Evolutionary conservation across 2,329 filamentous ascomycete species (phyloP).

Genomic region (Penicillium expansum): DNA sequence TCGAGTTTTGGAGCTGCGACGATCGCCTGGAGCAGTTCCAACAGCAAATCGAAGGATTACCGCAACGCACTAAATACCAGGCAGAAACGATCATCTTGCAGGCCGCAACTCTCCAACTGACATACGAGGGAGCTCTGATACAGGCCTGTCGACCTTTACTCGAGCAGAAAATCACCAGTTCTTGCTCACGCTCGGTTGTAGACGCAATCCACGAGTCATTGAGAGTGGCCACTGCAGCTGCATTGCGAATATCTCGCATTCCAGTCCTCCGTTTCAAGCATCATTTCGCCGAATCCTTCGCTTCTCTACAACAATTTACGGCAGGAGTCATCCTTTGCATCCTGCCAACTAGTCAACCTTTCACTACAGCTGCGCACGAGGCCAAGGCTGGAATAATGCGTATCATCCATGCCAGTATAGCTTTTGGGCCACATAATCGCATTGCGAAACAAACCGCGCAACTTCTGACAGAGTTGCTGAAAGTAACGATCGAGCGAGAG

Average conservation of each 20-base stretch:
- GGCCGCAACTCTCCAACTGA: constrained; percentile 22
- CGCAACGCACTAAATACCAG: neutral
- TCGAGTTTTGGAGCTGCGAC: constrained; percentile 5
- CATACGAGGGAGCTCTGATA: constrained; percentile 27
- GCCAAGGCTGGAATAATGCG: constrained; percentile 31
- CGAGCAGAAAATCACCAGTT: constrained; percentile 14
- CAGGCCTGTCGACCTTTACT: constrained; percentile 25
- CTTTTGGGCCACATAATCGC: constrained; percentile 22
- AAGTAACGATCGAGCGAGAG: constrained; percentile 24
- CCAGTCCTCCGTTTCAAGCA: constrained; percentile 27
- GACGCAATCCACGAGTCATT: constrained; percentile 12
- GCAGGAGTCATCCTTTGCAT: constrained; percentile 31
- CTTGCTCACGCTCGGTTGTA: constrained; percentile 4
- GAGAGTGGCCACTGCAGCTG: constrained; percentile 24
- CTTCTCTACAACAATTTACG: constrained; percentile 21
- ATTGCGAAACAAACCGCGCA: constrained; percentile 29
- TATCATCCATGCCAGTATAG: constrained; percentile 28
- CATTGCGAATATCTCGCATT: constrained; percentile 30
- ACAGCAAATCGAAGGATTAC: neutral
- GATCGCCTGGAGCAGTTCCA: constrained; percentile 2
- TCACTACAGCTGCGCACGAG: constrained; percentile 27
- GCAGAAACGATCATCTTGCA: constrained; percentile 18
- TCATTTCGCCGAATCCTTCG: constrained; percentile 26
- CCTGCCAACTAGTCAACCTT: constrained; percentile 28
- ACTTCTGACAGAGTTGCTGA: constrained; percentile 28